Conservation (phyloP, 2,329 filamentous ascomycete species). For the Trichoderma lentiforme region DNA sequence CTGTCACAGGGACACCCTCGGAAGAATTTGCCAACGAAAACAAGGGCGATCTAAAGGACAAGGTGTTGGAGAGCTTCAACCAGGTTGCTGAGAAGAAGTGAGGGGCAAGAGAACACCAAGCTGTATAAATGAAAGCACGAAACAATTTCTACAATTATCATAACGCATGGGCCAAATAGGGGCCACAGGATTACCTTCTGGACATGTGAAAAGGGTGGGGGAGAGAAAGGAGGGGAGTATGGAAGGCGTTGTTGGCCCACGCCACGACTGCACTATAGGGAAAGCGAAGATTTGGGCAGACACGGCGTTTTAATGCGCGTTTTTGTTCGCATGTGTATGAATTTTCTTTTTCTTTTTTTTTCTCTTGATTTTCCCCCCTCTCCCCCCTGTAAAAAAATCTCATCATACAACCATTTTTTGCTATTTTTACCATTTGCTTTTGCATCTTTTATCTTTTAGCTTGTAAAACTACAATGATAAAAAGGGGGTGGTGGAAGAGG, state of each 20-base stretch:
- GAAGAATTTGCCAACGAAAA: constrained; percentile 19
- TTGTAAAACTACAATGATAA: not conserved
- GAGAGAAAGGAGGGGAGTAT: not conserved
- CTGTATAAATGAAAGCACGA: not conserved
- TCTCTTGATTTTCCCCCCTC: not conserved
- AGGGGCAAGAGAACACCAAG: not conserved
- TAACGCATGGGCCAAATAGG: not conserved
- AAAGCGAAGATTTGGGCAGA: constrained; percentile 8
- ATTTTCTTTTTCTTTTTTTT: not conserved
- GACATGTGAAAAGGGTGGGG: not conserved
- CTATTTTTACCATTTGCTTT: not conserved
- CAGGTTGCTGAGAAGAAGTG: constrained; percentile 34
- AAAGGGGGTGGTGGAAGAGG: not conserved
- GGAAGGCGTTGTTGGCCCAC: constrained; percentile 9
- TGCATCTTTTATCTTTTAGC: not conserved
- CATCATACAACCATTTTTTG: not conserved
- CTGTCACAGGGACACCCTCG: not conserved
- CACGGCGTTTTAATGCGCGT: not conserved
- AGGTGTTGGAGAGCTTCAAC: constrained; percentile 41
- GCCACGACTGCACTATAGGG: not conserved
- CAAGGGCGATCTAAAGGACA: constrained; percentile 36
- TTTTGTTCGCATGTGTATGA: not conserved
- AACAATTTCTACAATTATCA: not conserved
- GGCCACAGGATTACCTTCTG: not conserved
- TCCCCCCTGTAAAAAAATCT: not conserved